Evolutionary conservation across 768 basidiomycete genomes (phyloP).

Genomic region (Crassisporium funariophilum): DNA sequence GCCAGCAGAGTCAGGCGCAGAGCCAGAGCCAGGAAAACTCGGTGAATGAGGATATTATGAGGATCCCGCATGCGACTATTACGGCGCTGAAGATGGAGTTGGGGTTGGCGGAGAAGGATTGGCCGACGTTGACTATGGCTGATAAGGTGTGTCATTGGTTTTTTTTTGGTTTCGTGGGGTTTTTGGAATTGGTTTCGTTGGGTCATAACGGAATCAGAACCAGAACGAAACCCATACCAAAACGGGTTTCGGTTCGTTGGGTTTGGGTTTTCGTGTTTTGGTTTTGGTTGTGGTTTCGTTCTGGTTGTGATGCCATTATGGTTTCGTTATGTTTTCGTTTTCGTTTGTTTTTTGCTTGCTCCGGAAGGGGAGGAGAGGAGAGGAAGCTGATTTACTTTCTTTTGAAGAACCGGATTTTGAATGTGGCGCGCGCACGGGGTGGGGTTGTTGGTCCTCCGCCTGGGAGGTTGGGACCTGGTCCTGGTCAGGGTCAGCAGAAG

Average conservation of each 20-base stretch:
- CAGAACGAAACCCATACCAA: constrained; percentile 2
- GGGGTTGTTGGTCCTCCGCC: background rate
- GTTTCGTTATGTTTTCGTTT: no score
- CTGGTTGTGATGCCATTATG: no score
- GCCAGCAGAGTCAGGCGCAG: constrained; percentile 5
- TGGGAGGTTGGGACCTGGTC: background rate
- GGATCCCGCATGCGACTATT: constrained; percentile 39
- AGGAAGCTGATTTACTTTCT: background rate
- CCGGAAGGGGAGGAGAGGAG: no score
- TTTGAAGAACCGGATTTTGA: background rate
- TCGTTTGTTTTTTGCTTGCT: no score
- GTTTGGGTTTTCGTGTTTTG: no score
- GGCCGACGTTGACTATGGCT: constrained; percentile 38
- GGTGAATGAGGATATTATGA: constrained; percentile 44
- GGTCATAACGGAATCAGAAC: constrained; percentile 1
- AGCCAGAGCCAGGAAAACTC: constrained; percentile 5
- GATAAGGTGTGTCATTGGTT: constrained; percentile 71
- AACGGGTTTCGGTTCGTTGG: no score
- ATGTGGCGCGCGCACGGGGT: background rate
- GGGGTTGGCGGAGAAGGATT: constrained; percentile 49
- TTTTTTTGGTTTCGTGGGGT: constrained; percentile 7
- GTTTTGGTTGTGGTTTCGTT: no score
- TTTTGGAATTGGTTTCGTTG: constrained; percentile 1
- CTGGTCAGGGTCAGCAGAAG: constrained; percentile 1
- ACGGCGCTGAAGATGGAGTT: constrained; percentile 41